Evolutionary conservation across 495 filamentous ascomycete species (phyloP), one percentile per base, ranked within the genome.

Genomic region (Thermochaetoides thermophila): DNA sequence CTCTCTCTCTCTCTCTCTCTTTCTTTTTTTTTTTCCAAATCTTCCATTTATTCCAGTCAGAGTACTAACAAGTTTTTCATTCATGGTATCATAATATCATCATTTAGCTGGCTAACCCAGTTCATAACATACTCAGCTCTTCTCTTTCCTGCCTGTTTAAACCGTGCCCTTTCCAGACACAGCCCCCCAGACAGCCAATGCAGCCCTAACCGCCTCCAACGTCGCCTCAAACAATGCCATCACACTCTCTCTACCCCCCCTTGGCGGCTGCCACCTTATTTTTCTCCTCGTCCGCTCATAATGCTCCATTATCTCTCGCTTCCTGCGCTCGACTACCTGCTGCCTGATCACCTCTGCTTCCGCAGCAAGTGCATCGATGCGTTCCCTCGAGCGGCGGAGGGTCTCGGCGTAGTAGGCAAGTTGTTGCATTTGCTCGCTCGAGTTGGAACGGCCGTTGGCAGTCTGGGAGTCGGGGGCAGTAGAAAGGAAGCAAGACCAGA

Each of bases 401-500:
- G 83, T 79, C 42, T 91, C 78, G 11, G 80, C 73, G 22, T 93
- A 61, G 22, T 76, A 79, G 2, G 71, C 67, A 1, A 91, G 64
- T 49, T 94, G 85, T n/a, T n/a, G n/a, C n/a, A n/a, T n/a, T n/a
- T n/a, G n/a, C n/a, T n/a, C n/a, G n/a, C n/a, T n/a, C n/a, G n/a
- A n/a, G n/a, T n/a, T n/a, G n/a, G n/a, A n/a, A n/a, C n/a, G n/a
- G n/a, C n/a, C n/a, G 15, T 60, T 59, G 0, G 79, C 75, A n/a
- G 79, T 74, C 27, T 76, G 72, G 6, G 42, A 9, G 27, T 37
- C 33, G 19, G 79, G 60, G 50, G 89, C 79, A 2, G 82, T 84
- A 0, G 85, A 93, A 6, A 87, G 61, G 46, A 89, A 95, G 3
- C 81, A 72, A 22, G 71, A 62, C 86, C 86, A 96, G 63, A 95